Conservation (phyloP, 2,329 filamentous ascomycete genomes). For the Xylariaceae sp. region DNA sequence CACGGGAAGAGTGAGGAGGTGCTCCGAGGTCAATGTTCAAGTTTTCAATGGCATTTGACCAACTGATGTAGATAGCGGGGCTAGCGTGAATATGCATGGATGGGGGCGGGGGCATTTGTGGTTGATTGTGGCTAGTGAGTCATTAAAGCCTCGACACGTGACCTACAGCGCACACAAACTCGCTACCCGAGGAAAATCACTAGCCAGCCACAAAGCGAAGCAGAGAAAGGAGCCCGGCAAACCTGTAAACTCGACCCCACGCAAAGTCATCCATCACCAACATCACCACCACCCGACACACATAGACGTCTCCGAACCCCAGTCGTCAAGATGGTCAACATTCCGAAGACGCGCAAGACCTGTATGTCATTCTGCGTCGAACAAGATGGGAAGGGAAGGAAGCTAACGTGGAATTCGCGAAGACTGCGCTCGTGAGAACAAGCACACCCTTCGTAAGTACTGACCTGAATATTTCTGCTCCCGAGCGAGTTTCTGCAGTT, state of each 20-base stretch:
- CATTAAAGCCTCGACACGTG: constrained; percentile 23
- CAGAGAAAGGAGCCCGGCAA: constrained; percentile 15
- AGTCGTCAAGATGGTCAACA: constrained; percentile 35
- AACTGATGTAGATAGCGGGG: not conserved
- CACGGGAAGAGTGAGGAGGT: no score
- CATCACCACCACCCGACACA: constrained; percentile 28
- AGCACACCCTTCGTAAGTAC: constrained; percentile 33
- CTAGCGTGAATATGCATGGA: not conserved
- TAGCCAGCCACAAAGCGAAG: constrained; percentile 24
- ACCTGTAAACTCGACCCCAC: constrained; percentile 24
- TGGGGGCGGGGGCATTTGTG: not conserved
- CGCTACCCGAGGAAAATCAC: constrained; percentile 23
- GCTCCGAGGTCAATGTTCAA: no score
- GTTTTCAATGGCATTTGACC: no score
- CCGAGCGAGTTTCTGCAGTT: not conserved
- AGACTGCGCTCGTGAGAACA: constrained; percentile 34
- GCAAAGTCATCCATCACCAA: constrained; percentile 28
- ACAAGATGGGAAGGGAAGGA: not conserved
- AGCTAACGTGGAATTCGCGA: constrained; percentile 3
- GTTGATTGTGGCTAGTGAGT: constrained; percentile 11
- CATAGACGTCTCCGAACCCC: constrained; percentile 15
- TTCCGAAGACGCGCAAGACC: constrained; percentile 33
- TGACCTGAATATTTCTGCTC: not conserved
- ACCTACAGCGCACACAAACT: constrained; percentile 24
- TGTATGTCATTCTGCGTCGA: constrained; percentile 2